Base-by-base conservation (phyloP, 805 yeast species). In the Helenozyma rhizophorensis region DNA sequence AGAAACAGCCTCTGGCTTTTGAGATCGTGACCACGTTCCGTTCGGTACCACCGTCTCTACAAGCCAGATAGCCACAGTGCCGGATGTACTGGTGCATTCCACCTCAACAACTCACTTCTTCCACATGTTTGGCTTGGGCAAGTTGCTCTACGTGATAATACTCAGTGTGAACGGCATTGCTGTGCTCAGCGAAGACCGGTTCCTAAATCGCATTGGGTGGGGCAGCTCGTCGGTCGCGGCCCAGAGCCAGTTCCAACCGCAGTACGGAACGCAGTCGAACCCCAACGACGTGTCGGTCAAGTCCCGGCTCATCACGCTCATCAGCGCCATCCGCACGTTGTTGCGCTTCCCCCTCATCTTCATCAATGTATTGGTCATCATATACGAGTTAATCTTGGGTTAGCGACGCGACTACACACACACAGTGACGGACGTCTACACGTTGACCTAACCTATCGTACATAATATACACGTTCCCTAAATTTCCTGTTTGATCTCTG, bases 181-280 rank as follows among this genome's bases (percentile, higher is more conserved):
- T 0, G 80, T 84, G 22, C 69, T 84, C 32, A 82, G 83, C 53
- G 94, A 84, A 48, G 93, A 84, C 49, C 63, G 95, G 37, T 84
- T 84, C 49, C 64, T 84, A 38, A 78, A 79, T 48, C 66, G 95
- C 60, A 74, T 53, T 22, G 68, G 63, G 16, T 63, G 60, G 63
- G 62, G 58, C 8, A 40, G 43, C 18, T 37, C 47, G 9, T 29
- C 42, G 3, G 33, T 33, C 10, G 32, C 32, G 25, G 37, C 40
- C 3, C 43, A 36, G 14, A 39, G 33, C 30, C 56, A 50, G 30
- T 47, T 36, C 36, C 40, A 44, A 43, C 25, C 32, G n/a, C 53
- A 40, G 35, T 53, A 39, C 42, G 48, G 51, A 58, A 75, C 76
- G 26, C 79, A 78, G 12, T 60, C 60, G 17, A 73, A 70, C 24